Evolutionary conservation across 1,284 basidiomycete species (phyloP), one percentile per base, ranked within the genome.

Genomic region (Leccinum angustisporum): DNA sequence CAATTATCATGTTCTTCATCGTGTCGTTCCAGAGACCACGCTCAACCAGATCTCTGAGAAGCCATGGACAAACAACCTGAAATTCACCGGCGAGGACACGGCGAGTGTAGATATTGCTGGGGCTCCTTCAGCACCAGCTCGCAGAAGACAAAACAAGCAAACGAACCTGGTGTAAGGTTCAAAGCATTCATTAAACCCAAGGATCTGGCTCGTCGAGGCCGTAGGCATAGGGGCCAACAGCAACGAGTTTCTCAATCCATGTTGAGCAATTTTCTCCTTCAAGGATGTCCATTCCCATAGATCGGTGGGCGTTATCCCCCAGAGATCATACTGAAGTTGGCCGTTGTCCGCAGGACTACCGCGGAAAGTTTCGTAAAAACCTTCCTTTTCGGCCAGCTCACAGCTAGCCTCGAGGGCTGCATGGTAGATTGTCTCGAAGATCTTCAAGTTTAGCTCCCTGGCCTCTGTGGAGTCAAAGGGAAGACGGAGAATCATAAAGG

Each of bases 1-100:
- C 97, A 68, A 99, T 99, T 78, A 99, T 95, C 82, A 93, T 91
- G 80, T 98, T 97, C 86, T 98, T 98, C 97, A 99, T 99, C 72
- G 93, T 87, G 72, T 99, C 97, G 74, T 98, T 87, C 97, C 97
- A 99, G 14, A 99, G 86, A 53, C 91, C 91, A 62, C 91, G 91
- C 73, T 97, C 94, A 70, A 99, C 97, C 61, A 99, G 90, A 72
- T 99, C 97, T 63, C 95, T 90, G 16, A 99, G 86, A 58, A 99
- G 85, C 97, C 97, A 99, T 0, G 97, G 97, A 81, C 95, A 97
- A 65, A 98, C 97, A 65, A 99, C 88, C 78, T 98, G 97, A 92
- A 99, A 99, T 81, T 99, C 97, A 61, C 97, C 97, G 46, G 97
- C 96, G 52, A 99, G 88, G n/a, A 99, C 97, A 74, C 97, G 94